Conservation (phyloP, 805 yeast genomes). For the Lipomyces oligophaga region DNA sequence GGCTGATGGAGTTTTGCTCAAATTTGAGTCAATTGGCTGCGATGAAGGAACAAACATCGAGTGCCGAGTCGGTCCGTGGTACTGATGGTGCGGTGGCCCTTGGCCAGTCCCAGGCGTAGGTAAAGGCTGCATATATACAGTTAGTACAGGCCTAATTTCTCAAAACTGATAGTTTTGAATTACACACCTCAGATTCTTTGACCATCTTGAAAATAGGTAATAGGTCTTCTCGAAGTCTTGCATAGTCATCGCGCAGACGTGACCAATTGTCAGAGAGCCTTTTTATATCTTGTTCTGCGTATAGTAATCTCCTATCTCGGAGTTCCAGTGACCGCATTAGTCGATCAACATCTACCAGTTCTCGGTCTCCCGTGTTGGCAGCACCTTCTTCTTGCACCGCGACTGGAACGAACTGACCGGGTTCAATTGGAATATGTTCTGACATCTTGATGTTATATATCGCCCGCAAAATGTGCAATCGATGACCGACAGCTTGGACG, state of each 20-base stretch:
- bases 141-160: slow-evolving; percentile 32
- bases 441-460: slow-evolving; percentile 50
- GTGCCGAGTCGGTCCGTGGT: slow-evolving; percentile 19
- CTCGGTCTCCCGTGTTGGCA: slow-evolving; percentile 28
- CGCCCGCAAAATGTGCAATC: slow-evolving; percentile 58
- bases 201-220: slow-evolving; percentile 58
- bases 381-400: slow-evolving; percentile 1
- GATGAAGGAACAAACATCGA: slow-evolving; percentile 28
- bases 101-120: slow-evolving; percentile 31
- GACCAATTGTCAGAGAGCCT: slow-evolving; percentile 37
- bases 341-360: slow-evolving; percentile 30
- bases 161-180: slow-evolving; percentile 49
- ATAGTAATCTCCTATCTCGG: slow-evolving; percentile 36
- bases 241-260: slow-evolving; percentile 47
- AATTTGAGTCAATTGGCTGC: slow-evolving; percentile 3
- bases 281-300: slow-evolving; percentile 39
- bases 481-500: slow-evolving; percentile 47
- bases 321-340: slow-evolving; percentile 18
- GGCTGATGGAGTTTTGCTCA: too few species aligned
- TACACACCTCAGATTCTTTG: slow-evolving; percentile 58
- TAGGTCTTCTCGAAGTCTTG: slow-evolving; percentile 58
- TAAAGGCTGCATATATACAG: slow-evolving; percentile 11
- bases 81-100: slow-evolving; percentile 23
- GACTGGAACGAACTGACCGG: slow-evolving; percentile 29
- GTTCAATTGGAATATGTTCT: slow-evolving; percentile 31